Evolutionary conservation across 306 rosid genomes (phyloP), one percentile per base, ranked within the genome.

Genomic region (Castanea crenata): DNA sequence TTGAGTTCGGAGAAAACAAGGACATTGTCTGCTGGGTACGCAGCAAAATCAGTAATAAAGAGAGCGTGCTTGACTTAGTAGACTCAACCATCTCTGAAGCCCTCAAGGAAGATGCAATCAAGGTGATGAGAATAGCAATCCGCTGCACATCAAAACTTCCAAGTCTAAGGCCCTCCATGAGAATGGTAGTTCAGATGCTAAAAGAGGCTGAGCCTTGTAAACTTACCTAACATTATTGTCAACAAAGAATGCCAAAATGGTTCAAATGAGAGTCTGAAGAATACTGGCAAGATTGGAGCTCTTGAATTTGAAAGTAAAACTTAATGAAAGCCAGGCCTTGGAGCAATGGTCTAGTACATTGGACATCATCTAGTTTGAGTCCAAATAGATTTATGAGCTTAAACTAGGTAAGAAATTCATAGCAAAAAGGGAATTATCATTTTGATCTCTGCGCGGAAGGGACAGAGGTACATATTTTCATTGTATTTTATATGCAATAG

Each of bases 101-200:
- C 65, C 84, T 76, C 41, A 88, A 62, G 82, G 96, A 89, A 81
- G 93, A 89, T 77, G 97, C 92, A 11, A 32, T 87, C 69, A 89
- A 88, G 76, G 89, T 92, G 59, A 62, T 94, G 84, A 84, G 79
- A 72, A 92, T 94, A 0, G 97, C 98, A 46, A 72, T 79, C 18
- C 82, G 78, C 12, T 94, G 98, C 89, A 90, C 96, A 0, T 77
- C 76, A 0, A 90, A 82, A 62, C 64, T 80, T 57, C 97, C 97
- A 29, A 70, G 86, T 35, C 80, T 90, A 51, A 94, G 98, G 76
- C 98, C 98, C 1, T 92, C 97, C 63, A 94, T 90, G 94, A 92
- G 98, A 86, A 87, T 70, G 88, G 90, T 94, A 44, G 97, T 94
- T 79, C 96, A 94, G 62, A 89, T 94, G 98, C 87, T 94, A 35